Evolutionary conservation across 2,329 filamentous ascomycete species (phyloP), one percentile per base, ranked within the genome.

Genomic region (Alternaria incomplexa): DNA sequence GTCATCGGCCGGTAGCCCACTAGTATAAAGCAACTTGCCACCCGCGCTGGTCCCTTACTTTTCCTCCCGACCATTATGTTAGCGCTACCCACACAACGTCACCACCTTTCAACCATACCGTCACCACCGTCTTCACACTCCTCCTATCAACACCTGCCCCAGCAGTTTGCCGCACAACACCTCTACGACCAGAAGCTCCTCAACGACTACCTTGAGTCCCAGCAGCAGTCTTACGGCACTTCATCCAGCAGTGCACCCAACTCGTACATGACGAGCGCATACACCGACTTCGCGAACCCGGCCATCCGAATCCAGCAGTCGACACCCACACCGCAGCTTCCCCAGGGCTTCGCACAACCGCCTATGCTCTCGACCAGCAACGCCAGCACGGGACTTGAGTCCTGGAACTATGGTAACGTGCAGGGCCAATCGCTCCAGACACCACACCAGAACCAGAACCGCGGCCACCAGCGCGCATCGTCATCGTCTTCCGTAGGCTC

Each of bases 231-330:
- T 8, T 77, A 68, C 58, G 68, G 60, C 61, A 69, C 58, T 17
- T 50, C 60, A 32, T 50, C 62, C 62, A 66, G 55, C 66, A 63
- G 47, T 28, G 51, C 61, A 46, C 52, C 72, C 53, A 69, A 71
- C 59, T 69, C 73, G 66, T 78, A 73, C 68, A 80, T 80, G 77
- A 73, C 72, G 64, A 63, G 66, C 65, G 66, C 75, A 60, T 76
- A 73, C 50, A 68, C 61, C 68, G 73, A 77, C 65, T 77, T 76
- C 60, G 66, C 72, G 52, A 79, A 76, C 60, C 80, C 80, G 54
- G 67, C 77, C 28, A 81, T 81, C 63, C 73, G 79, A 60, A 75
- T 81, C 28, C 79, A 81, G 63, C 79, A 81, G 64, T 80, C 79
- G 65, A 80, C 79, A 22, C 79, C 80, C 15, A 77, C 74, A 46